Evolutionary conservation across 1,284 basidiomycete species (phyloP), one percentile per base, ranked within the genome.

Genomic region (Tylopilus orsonianus): DNA sequence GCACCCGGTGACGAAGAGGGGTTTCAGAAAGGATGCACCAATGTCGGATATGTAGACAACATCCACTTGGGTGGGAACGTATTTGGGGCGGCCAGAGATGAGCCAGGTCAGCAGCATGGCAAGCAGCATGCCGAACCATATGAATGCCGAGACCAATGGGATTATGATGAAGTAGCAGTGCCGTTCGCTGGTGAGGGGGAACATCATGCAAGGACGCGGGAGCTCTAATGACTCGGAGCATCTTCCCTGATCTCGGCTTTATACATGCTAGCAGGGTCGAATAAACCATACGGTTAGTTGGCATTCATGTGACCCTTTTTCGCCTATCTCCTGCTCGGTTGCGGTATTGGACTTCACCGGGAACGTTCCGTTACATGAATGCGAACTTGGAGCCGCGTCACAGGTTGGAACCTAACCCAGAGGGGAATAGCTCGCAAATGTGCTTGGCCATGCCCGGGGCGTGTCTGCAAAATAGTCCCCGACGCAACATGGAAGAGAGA

Each of bases 21-120:
- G 87, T 60, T 89, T 88, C 27, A 90, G 69, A 37, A 75, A 72
- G 56, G 76, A 76, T 19, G 86, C 87, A 18, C 83, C 87, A 27
- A 89, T 67, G 59, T 89, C 86, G 19, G 85, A 87, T 42, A 89
- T 87, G 64, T 85, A 88, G 10, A 81, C 80, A 44, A 89, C 79
- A 5, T 63, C 68, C 29, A 77, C 77, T 27, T 81, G 75, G 64
- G 71, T 64, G 18, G 75, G 69, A 5, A 71, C 67, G 54, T 80
- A 81, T 50, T 71, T 69, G 8, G 76, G 80, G 19, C 70, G 59
- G 20, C 78, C 77, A 9, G 68, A 65, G 7, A 72, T 72, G 13
- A 75, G 66, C 85, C 85, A 89, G 36, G 79, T 80, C 39, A 87
- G 75, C 16, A 89, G 66, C 78, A 89, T 79, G 0, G 85, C 74